phyloP scores from a whole-genome alignment of 371 early-diverging fungal genomes.

The Mucor velutinosus region DNA sequence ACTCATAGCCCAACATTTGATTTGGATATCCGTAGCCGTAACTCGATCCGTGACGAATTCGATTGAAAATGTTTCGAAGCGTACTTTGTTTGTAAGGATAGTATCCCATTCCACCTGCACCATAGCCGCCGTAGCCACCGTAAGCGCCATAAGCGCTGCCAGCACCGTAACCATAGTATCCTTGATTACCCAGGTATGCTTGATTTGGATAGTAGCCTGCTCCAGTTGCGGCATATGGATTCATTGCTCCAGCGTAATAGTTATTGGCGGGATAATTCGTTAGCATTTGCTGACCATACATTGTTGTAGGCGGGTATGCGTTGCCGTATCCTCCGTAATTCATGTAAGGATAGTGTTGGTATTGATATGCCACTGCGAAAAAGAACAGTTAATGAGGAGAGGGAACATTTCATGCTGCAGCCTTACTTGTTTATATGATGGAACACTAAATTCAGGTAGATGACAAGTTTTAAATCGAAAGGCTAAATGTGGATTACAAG shows the following conservation, averaged over 20 bases:
- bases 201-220: constrained; percentile 16
- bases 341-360: constrained; percentile 14
- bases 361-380: constrained; percentile 15
- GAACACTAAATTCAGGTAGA: background rate
- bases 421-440: constrained; percentile 5
- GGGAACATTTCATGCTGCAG: background rate
- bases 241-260: constrained; percentile 4
- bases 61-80: constrained; percentile 18
- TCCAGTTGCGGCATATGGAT: constrained; percentile 6
- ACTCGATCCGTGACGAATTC: constrained; percentile 26
- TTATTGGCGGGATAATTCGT: constrained; percentile 3
- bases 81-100: constrained; percentile 27
- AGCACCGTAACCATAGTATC: constrained; percentile 1
- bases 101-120: constrained; percentile 1
- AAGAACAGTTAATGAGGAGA: background rate
- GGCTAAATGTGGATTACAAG: background rate
- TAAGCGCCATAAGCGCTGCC: constrained; percentile 4
- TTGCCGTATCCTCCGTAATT: constrained; percentile 8
- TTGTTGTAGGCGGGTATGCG: background rate
- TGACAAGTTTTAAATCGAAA: background rate
- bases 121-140: constrained; percentile 10
- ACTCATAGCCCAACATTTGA: constrained; percentile 16
- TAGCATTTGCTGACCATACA: constrained; percentile 19
- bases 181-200: constrained; percentile 2
- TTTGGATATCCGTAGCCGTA: constrained; percentile 17